A percentile compares a stretch with the other conserved stretches of the same genome.
phyloP scores from a whole-genome alignment of 2,329 filamentous ascomycete species.

The Didymellaceae sp. region DNA sequence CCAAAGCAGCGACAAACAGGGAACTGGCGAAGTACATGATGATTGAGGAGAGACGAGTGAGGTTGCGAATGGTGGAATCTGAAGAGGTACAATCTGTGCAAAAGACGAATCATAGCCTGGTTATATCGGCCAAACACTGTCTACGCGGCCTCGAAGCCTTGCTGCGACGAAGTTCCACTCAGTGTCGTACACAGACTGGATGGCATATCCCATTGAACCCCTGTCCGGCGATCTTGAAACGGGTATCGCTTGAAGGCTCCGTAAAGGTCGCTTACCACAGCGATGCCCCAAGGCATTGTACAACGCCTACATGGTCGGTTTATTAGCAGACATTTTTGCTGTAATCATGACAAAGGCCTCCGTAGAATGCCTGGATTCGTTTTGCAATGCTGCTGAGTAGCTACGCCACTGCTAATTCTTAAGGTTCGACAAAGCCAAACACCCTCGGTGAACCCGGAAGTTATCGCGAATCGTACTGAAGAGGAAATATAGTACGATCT shows the following conservation, averaged over 20 bases:
- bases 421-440: too few species aligned
- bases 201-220: slow-evolving; percentile 14
- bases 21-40: slow-evolving; percentile 37
- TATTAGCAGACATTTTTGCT: neutral
- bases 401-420: too few species aligned
- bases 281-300: neutral
- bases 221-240: slow-evolving; percentile 39
- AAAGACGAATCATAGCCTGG: slow-evolving; percentile 5
- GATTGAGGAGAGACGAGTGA: neutral
- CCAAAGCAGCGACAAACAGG: slow-evolving; percentile 31
- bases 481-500: too few species aligned
- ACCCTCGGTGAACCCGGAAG: too few species aligned
- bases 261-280: slow-evolving; percentile 28
- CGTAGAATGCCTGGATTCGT: too few species aligned
- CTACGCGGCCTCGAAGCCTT: slow-evolving; percentile 32
- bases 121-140: slow-evolving; percentile 24
- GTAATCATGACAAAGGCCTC: too few species aligned
- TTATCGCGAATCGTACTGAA: too few species aligned
- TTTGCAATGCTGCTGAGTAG: too few species aligned
- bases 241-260: slow-evolving; percentile 30
- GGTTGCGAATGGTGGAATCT: neutral
- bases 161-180: slow-evolving; percentile 24
- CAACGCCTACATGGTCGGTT: neutral
- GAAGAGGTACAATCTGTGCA: neutral
- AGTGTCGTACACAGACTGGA: slow-evolving; percentile 29